Conservation (phyloP, 129 eudicot species). For the Tagetes patula region DNA sequence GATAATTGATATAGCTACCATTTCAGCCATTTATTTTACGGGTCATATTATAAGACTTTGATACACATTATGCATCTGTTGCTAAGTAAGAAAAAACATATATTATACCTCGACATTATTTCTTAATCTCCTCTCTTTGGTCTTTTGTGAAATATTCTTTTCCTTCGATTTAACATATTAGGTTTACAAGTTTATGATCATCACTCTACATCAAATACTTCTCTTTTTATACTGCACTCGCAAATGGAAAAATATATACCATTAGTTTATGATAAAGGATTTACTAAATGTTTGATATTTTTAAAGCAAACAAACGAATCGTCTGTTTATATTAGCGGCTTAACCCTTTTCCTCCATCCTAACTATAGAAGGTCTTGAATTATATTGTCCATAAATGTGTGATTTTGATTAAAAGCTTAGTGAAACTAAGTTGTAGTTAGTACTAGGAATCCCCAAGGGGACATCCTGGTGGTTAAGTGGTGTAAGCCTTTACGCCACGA, state of each 20-base stretch:
- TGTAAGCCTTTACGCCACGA: too few relatives aligned
- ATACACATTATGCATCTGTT: background rate
- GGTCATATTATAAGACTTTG: background rate
- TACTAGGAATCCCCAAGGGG: background rate
- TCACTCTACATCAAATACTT: background rate
- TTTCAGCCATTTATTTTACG: constrained; percentile 1
- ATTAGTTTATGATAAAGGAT: background rate
- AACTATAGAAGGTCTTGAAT: background rate
- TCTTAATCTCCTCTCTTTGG: background rate
- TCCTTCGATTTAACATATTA: background rate
- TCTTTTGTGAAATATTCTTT: background rate
- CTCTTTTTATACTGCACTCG: background rate
- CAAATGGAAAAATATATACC: background rate
- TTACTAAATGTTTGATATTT: background rate
- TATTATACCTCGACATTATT: background rate
- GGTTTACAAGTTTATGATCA: background rate
- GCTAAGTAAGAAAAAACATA: background rate
- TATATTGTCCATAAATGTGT: background rate
- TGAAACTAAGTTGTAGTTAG: constrained; percentile 8
- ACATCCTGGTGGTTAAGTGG: too few relatives aligned
- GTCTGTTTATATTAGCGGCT: background rate
- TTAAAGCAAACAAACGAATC: background rate
- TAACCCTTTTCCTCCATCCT: background rate
- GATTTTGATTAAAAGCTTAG: background rate
- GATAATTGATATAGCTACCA: background rate